Evolutionary conservation across 2,329 filamentous ascomycete genomes (phyloP), one percentile per base, ranked within the genome.

Genomic region (Claviceps humidiphila): DNA sequence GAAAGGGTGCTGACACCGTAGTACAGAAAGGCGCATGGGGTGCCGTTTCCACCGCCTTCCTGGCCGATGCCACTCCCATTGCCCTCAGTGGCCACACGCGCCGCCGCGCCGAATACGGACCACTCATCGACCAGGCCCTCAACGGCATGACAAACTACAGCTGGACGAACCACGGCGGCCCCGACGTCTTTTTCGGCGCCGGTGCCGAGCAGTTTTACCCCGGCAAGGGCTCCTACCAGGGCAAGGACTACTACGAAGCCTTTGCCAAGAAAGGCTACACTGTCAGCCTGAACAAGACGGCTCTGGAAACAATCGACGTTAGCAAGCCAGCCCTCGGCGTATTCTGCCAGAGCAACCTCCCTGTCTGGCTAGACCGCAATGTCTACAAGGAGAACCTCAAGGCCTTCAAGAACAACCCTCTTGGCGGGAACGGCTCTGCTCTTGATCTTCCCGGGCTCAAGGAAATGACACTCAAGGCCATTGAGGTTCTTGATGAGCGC

Each of bases 381-480:
- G 74, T 94, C 58, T 93, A 87, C 73, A 79, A 72, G 9, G 71
- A 82, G 24, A 89, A 91, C 69, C 71, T 91, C 24, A 71, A 75
- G 58, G 73, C 68, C 46, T 75, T 84, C 56, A 76, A 77, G 53
- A 87, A 90, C 66, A 76, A 84, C 59, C 87, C 88, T 1, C 73
- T 78, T 11, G 87, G 87, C 49, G 75, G 75, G 56, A 74, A 76
- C 43, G 72, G 70, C 16, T 72, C 84, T 42, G 87, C 87, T 5
- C 73, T 77, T 7, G 87, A 93, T 62, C 80, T 91, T 30, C 88
- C 88, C 0, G 88, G 88, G 4, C 80, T 93, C 49, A 91, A 89
- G 70, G 86, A 93, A 45, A 94, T 94, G 88, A 90, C 88, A 0
- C 73, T 90, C 59, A 94, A 94, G 73, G 87, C 87, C 24, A 78